Conservation (phyloP, 345 rosid species). For the Populus alba region DNA sequence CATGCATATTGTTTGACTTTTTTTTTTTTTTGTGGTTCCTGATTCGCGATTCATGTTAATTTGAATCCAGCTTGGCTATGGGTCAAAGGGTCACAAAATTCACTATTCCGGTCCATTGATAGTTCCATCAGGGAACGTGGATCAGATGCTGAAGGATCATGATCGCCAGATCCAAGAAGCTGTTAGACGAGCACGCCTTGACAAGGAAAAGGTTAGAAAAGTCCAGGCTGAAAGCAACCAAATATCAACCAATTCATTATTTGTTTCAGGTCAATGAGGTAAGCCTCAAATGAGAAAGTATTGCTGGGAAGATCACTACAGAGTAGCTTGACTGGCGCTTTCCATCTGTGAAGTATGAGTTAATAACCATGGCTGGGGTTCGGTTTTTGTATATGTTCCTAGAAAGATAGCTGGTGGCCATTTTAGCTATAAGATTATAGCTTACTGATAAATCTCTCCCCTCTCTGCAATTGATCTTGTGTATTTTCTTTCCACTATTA, state of each 20-base stretch:
- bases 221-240: slow-evolving; percentile 61
- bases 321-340: slow-evolving; percentile 24
- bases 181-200: slow-evolving; percentile 76
- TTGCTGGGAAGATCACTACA: slow-evolving; percentile 19
- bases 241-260: slow-evolving; percentile 56
- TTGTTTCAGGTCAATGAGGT: slow-evolving; percentile 73
- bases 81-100: slow-evolving; percentile 87
- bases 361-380: slow-evolving; percentile 9
- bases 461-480: slow-evolving; percentile 20
- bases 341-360: slow-evolving; percentile 19
- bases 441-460: slow-evolving; percentile 14
- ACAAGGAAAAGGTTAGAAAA: slow-evolving; percentile 76
- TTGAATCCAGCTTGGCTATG: slow-evolving; percentile 63
- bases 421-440: slow-evolving; percentile 26
- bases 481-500: slow-evolving; percentile 24
- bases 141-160: slow-evolving; percentile 91
- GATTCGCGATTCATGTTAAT: not conserved
- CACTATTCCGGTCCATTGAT: slow-evolving; percentile 94
- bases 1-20: not conserved
- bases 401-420: slow-evolving; percentile 28
- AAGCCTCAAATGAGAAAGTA: slow-evolving; percentile 17
- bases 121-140: slow-evolving; percentile 84
- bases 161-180: slow-evolving; percentile 98
- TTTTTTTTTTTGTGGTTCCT: not conserved
- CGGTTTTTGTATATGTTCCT: slow-evolving; percentile 39